Conservation (phyloP, 768 basidiomycete genomes). For the Boletus edulis region DNA sequence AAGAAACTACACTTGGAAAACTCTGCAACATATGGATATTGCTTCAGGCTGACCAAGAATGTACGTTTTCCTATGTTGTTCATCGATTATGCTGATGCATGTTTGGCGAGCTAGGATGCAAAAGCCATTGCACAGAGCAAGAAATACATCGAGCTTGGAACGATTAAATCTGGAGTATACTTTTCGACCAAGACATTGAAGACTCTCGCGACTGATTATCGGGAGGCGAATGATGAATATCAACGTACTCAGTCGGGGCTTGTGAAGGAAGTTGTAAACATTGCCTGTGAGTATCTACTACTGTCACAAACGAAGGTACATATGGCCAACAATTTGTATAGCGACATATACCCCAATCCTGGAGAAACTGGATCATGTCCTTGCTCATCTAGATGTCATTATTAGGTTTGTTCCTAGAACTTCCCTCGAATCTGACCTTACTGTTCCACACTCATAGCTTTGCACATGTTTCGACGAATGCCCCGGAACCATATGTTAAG, state of each 20-base stretch:
- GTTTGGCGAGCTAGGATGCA: slow-evolving; percentile 59
- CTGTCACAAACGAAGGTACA: neutral
- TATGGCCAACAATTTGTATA: slow-evolving; percentile 28
- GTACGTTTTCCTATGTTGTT: slow-evolving; percentile 41
- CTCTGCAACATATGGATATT: slow-evolving; percentile 84
- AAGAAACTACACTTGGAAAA: slow-evolving; percentile 97
- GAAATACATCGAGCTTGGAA: slow-evolving; percentile 80
- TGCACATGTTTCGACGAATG: slow-evolving; percentile 86
- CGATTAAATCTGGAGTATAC: slow-evolving; percentile 81
- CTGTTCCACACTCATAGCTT: slow-evolving; percentile 51
- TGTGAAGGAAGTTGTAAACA: slow-evolving; percentile 90
- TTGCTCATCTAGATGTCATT: slow-evolving; percentile 92
- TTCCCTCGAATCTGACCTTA: neutral
- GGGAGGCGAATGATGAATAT: slow-evolving; percentile 67
- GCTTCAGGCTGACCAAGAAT: slow-evolving; percentile 88
- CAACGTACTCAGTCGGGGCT: slow-evolving; percentile 72
- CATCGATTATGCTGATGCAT: neutral
- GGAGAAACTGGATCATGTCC: slow-evolving; percentile 74
- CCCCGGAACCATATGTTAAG: slow-evolving; percentile 86
- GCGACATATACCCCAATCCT: slow-evolving; percentile 91
- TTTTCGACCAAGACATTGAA: slow-evolving; percentile 83
- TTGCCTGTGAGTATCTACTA: slow-evolving; percentile 71
- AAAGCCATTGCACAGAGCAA: slow-evolving; percentile 60
- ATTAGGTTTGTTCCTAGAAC: slow-evolving; percentile 55
- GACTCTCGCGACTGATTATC: slow-evolving; percentile 66